Evolutionary conservation across 1,284 basidiomycete genomes (phyloP), one percentile per base, ranked within the genome.

Genomic region (Fistulina hepatica): DNA sequence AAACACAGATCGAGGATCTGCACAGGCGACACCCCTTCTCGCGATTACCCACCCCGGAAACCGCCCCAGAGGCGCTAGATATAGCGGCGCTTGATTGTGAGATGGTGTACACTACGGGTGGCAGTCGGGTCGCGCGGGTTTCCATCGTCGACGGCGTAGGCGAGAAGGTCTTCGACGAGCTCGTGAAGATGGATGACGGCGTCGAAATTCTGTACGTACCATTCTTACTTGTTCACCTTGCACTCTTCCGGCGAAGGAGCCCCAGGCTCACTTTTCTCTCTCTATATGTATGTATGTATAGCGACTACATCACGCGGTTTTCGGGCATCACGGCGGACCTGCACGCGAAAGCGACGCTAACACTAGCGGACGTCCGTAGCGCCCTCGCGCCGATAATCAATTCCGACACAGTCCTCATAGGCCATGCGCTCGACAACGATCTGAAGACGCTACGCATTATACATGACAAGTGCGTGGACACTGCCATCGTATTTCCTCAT

Each of bases 91-190:
- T 94, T 36, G 91, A 94, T 56, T 93, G 85, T 54, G 92, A 97
- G 57, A 90, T 95, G 84, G 71, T 93, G 19, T 91, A 89, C 59
- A 86, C 88, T 0, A 92, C 90, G 0, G 82, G 81, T 5, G 92
- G 92, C 0, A 75, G 88, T 65, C 76, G 81, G 17, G 73, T 93
- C 6, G 92, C 89, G 4, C 73, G 92, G 5, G 77, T 93, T 1
- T 93, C 91, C 0, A 72, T 92, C 4, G 76, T 95, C 2, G 81
- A 92, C 50, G 76, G 77, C 6, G 56, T 68, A 1, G 90, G 88
- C 1, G 59, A 63, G 15, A 63, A 75, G 38, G 67, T 94, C 1
- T 79, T 92, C 37, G 92, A 97, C 54, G 74, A 93, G 54, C 59
- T 86, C 25, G 75, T 94, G 15, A 68, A 74, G 27, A 84, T 89